Percentiles rank a stretch among this genome's conserved stretches.
phyloP scores from a whole-genome alignment of 2,329 filamentous ascomycete species.

The Chaetomium olivaceum region DNA sequence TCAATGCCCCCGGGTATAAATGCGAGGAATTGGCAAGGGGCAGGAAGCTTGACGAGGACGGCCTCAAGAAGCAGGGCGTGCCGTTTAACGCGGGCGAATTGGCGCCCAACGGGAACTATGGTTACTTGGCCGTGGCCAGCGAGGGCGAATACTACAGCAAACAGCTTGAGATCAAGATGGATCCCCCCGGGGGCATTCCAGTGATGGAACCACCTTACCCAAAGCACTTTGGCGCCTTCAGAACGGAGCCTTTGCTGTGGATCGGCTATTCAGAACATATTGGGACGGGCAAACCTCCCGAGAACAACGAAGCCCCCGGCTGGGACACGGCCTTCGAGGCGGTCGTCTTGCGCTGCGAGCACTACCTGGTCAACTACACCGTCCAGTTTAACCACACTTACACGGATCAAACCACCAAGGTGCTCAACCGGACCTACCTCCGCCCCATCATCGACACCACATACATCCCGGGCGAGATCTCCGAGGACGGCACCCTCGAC shows the following conservation, averaged over 20 bases:
- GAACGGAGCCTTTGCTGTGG: constrained; percentile 44
- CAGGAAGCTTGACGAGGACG: constrained; percentile 32
- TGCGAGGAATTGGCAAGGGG: constrained; percentile 40
- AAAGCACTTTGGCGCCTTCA: constrained; percentile 40
- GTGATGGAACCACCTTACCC: constrained; percentile 34
- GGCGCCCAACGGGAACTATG: constrained; percentile 38
- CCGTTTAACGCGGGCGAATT: constrained; percentile 40
- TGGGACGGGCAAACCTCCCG: constrained; percentile 29
- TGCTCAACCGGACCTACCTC: constrained; percentile 34
- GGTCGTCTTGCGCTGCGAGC: constrained; percentile 42
- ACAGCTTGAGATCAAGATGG: constrained; percentile 35
- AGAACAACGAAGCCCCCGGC: constrained; percentile 29
- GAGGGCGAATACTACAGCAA: constrained; percentile 39
- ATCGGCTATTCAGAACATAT: constrained; percentile 39
- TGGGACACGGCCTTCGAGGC: constrained; percentile 40
- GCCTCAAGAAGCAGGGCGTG: constrained; percentile 30
- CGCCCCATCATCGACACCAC: constrained; percentile 40
- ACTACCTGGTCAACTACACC: constrained; percentile 41
- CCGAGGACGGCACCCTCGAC: constrained; percentile 42
- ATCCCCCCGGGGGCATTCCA: constrained; percentile 37
- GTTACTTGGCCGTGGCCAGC: constrained; percentile 39
- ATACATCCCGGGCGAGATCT: constrained; percentile 33
- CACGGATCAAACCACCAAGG: constrained; percentile 35
- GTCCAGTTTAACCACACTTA: constrained; percentile 40
- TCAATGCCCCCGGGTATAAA: constrained; percentile 44